phyloP scores from a whole-genome alignment of 352 stramenopile species.

The Globisporangium apiculatum region DNA sequence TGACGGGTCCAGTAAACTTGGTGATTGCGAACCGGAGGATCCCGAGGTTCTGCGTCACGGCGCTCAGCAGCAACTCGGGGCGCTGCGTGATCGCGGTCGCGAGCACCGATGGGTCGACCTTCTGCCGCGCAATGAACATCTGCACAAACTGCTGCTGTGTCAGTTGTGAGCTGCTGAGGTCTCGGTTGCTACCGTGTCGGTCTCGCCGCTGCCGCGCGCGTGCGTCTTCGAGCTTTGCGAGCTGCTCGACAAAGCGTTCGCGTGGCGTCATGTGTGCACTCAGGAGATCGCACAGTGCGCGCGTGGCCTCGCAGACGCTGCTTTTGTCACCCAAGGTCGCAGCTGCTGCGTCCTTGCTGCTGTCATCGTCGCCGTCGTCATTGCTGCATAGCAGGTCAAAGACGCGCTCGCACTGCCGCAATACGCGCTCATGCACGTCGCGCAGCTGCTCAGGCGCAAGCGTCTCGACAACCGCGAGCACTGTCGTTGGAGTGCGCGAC shows the following conservation, averaged over 20 bases:
- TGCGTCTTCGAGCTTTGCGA: constrained; percentile 27
- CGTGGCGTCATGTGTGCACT: constrained; percentile 33
- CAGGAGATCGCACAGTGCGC: constrained; percentile 32
- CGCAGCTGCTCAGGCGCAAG: constrained; percentile 15
- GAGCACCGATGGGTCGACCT: constrained; percentile 45
- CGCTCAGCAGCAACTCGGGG: constrained; percentile 58
- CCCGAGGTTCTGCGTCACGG: constrained; percentile 49
- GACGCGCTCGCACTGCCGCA: constrained; percentile 42
- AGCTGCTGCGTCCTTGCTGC: not conserved
- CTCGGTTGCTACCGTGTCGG: constrained; percentile 1
- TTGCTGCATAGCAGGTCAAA: constrained; percentile 59
- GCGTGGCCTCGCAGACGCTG: constrained; percentile 16
- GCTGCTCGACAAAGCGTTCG: constrained; percentile 39
- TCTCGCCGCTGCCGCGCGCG: constrained; percentile 18
- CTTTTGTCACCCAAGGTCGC: not conserved
- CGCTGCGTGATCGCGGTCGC: constrained; percentile 56
- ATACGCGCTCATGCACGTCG: constrained; percentile 18
- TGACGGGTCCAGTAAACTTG: constrained; percentile 58
- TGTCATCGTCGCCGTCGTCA: constrained; percentile 14
- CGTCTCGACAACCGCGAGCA: not conserved
- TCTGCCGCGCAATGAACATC: constrained; percentile 41
- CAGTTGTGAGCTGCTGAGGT: not conserved
- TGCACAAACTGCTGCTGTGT: constrained; percentile 23
- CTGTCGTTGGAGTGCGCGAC: constrained; percentile 7
- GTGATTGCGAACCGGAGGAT: constrained; percentile 68